Evolutionary conservation across 768 basidiomycete genomes (phyloP), one percentile per base, ranked within the genome.

Genomic region (Dendrothele bispora): DNA sequence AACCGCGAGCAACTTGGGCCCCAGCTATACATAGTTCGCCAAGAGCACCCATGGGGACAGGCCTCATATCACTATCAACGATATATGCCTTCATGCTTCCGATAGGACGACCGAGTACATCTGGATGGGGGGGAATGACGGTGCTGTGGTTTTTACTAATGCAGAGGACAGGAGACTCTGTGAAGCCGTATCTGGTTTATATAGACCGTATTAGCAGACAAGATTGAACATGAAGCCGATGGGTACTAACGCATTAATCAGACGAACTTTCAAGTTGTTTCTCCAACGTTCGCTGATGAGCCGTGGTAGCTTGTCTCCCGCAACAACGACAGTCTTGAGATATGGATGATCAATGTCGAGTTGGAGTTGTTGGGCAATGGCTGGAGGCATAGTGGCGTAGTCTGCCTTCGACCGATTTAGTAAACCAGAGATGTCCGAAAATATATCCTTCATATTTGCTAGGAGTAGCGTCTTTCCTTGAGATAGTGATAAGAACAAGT

Each of bases 111-210:
- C 47, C 47, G 14, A 48, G 39, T n/a, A 36, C 17, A 7, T 18
- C 39, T 41, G 30, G 37, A 26, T 24, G 56, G 3, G 52, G 41
- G 15, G 58, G 51, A 45, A 49, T 22, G 26, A 12, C 38, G 22
- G n/a, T 39, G 38, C 38, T 40, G 12, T 50, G 29, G 7, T 38
- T 21, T 6, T 42, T 50, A 49, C 62, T 54, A 25, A 61, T 57
- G 42, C 56, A 64, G 41, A 64, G 62, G 14, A 65, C 60, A 14
- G 64, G 47, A 28, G 65, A 57, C 37, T 65, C 64, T 4, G 64
- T 65, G 10, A 65, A 65, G 17, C 64, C 64, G 34, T 64, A 64
- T 61, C 59, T 64, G 49, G 66, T 65, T 36, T 58, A 63, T 29
- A 65, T 34, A 21, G 50, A 56, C 41, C 67, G 59, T 3, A n/a